Evolutionary conservation across 2,329 filamentous ascomycete species (phyloP).

Genomic region (Pyrenophora teres): DNA sequence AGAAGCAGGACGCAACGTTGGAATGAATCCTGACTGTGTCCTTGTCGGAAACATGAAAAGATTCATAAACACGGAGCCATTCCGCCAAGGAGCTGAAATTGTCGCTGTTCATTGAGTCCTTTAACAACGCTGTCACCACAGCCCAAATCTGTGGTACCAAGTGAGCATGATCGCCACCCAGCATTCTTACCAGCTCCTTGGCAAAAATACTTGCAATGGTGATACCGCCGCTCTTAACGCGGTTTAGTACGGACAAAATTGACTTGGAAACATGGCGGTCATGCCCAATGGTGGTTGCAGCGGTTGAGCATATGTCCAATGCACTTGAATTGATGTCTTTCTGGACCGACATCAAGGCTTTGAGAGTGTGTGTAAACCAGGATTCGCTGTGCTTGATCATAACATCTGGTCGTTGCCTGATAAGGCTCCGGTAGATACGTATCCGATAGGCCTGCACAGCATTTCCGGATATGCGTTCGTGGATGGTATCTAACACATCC

Average conservation of each 20-base stretch:
- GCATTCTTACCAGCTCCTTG: conserved; percentile 64
- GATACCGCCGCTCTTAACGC: conserved; percentile 63
- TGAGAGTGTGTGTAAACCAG: conserved; percentile 84
- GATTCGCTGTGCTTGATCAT: conserved; percentile 72
- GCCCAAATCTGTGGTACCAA: conserved; percentile 90
- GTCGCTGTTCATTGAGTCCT: conserved; percentile 61
- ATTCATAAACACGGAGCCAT: conserved; percentile 80
- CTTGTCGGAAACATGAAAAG: conserved; percentile 82
- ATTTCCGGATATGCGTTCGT: conserved; percentile 76
- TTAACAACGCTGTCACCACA: conserved; percentile 76
- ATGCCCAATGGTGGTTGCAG: conserved; percentile 70
- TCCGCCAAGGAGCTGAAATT: conserved; percentile 73
- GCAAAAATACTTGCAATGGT: conserved; percentile 63
- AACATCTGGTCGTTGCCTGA: conserved; percentile 69
- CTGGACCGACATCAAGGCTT: conserved; percentile 77
- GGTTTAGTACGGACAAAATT: conserved; percentile 66
- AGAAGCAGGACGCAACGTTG: conserved; percentile 82
- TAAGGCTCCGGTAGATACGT: conserved; percentile 75
- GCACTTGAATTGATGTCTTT: conserved; percentile 77
- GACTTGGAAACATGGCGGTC: conserved; percentile 70
- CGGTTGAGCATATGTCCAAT: conserved; percentile 73
- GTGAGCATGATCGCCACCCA: conserved; percentile 61
- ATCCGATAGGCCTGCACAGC: conserved; percentile 79
- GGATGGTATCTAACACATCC: conserved; percentile 70
- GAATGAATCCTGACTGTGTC: conserved; percentile 67